Evolutionary conservation across 208 protist species (phyloP).

Genomic region (Endotrypanum monterogeii): DNA sequence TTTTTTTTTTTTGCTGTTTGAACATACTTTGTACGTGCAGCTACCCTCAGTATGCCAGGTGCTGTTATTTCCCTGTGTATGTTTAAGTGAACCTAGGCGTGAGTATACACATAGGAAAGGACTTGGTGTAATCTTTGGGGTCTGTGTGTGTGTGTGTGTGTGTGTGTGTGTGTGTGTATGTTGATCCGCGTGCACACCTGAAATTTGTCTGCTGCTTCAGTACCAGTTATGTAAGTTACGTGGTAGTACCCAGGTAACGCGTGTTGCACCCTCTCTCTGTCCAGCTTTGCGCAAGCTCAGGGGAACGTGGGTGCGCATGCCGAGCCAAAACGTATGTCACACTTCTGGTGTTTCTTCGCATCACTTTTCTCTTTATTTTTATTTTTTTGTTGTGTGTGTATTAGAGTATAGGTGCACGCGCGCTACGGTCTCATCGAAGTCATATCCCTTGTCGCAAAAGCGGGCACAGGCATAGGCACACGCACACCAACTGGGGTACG

Average conservation of each 20-base stretch:
- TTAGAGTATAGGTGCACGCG: no score
- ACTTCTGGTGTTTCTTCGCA: background rate
- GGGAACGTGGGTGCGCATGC: no score
- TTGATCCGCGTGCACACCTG: background rate
- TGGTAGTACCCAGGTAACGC: no score
- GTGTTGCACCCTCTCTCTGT: no score
- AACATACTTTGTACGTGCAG: background rate
- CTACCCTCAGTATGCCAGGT: no score
- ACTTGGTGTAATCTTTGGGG: no score
- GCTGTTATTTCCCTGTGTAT: background rate
- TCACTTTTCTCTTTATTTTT: background rate
- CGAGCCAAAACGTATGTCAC: no score
- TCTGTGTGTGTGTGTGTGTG: background rate
- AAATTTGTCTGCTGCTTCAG: background rate
- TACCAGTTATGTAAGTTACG: no score
- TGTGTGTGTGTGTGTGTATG: constrained; percentile 12
- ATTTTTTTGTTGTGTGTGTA: background rate
- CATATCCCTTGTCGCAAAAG: background rate
- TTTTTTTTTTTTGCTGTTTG: background rate
- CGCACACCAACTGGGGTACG: background rate
- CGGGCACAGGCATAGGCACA: background rate
- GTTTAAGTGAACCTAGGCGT: background rate
- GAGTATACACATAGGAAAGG: no score
- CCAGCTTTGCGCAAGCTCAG: no score
- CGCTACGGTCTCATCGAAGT: background rate